A percentile compares a stretch with the other conserved stretches of the same genome.
Conservation (phyloP, 495 filamentous ascomycete genomes). For the Trichoderma erinaceum region DNA sequence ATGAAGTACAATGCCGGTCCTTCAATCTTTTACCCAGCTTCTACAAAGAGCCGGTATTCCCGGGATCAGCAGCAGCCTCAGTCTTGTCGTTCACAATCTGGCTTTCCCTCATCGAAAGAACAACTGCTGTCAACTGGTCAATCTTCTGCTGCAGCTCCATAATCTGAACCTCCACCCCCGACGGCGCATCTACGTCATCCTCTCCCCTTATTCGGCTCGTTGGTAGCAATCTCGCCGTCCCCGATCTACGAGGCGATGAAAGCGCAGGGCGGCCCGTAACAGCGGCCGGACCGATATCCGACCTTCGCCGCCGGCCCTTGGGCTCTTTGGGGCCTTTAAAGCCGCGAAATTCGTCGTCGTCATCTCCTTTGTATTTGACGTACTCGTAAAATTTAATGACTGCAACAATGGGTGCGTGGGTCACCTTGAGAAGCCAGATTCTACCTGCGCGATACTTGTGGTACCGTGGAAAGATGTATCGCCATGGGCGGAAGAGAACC, state of each 20-base stretch:
- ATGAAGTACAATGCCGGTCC: background rate
- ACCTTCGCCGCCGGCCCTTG: slow-evolving; percentile 22
- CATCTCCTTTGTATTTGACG: slow-evolving; percentile 25
- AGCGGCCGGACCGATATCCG: slow-evolving; percentile 3
- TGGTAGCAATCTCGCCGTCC: background rate
- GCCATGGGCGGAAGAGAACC: slow-evolving; percentile 73
- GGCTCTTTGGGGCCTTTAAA: slow-evolving; percentile 34
- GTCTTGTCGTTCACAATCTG: background rate
- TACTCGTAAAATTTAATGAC: slow-evolving; percentile 46
- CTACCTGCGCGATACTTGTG: slow-evolving; percentile 60
- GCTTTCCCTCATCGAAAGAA: slow-evolving; percentile 35
- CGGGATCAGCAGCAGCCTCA: background rate
- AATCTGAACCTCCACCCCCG: slow-evolving; percentile 38
- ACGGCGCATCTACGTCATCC: slow-evolving; percentile 26
- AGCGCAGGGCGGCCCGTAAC: slow-evolving; percentile 4
- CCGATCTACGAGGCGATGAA: slow-evolving; percentile 16
- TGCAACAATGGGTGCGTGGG: slow-evolving; percentile 49
- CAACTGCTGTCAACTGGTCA: slow-evolving; percentile 39
- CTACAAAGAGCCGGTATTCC: background rate
- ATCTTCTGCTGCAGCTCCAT: slow-evolving; percentile 42
- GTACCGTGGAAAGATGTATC: slow-evolving; percentile 67
- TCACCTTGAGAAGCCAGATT: slow-evolving; percentile 68
- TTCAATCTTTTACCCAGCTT: background rate
- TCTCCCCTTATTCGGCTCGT: slow-evolving; percentile 22
- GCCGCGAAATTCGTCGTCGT: slow-evolving; percentile 23